phyloP scores from a whole-genome alignment of 139 green algal genomes.

The Chlamydomonas sphaeroides region DNA sequence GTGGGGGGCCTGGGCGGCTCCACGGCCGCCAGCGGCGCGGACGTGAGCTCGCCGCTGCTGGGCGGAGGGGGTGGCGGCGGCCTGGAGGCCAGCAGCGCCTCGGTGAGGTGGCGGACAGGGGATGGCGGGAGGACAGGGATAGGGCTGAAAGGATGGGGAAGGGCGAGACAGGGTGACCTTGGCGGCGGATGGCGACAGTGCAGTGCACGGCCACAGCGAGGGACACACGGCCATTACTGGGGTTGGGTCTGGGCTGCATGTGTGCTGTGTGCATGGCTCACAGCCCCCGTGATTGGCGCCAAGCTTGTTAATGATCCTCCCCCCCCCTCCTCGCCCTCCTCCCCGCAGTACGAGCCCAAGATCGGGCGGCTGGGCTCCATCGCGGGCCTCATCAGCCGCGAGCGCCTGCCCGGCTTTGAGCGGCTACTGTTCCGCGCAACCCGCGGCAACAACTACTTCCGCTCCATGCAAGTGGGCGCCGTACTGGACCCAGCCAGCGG shows the following conservation, averaged over 20 bases:
- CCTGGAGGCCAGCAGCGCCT: neutral
- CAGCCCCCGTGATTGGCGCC: too few species aligned
- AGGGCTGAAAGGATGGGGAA: neutral
- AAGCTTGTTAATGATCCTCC: too few species aligned
- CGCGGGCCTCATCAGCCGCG: conserved; percentile 83
- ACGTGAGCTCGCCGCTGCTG: conserved; percentile 35
- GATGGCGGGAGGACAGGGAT: too few species aligned
- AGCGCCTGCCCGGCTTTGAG: conserved; percentile 92
- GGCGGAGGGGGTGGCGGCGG: conserved; percentile 5
- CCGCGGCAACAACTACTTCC: conserved; percentile 98
- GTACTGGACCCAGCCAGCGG: conserved; percentile 76
- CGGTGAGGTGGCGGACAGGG: neutral
- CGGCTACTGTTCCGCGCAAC: conserved; percentile 97
- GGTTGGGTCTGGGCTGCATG: too few species aligned
- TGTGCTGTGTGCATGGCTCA: too few species aligned
- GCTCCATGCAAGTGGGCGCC: conserved; percentile 68
- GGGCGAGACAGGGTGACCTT: neutral
- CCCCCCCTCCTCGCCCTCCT: too few species aligned
- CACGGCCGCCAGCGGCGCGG: neutral
- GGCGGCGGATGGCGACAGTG: too few species aligned
- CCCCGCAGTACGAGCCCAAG: conserved; percentile 66
- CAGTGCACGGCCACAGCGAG: too few species aligned
- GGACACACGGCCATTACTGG: too few species aligned
- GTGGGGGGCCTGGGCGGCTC: neutral
- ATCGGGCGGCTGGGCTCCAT: conserved; percentile 90